Conservation (phyloP, 2,329 filamentous ascomycete species). For the Leptodontidium sp. region DNA sequence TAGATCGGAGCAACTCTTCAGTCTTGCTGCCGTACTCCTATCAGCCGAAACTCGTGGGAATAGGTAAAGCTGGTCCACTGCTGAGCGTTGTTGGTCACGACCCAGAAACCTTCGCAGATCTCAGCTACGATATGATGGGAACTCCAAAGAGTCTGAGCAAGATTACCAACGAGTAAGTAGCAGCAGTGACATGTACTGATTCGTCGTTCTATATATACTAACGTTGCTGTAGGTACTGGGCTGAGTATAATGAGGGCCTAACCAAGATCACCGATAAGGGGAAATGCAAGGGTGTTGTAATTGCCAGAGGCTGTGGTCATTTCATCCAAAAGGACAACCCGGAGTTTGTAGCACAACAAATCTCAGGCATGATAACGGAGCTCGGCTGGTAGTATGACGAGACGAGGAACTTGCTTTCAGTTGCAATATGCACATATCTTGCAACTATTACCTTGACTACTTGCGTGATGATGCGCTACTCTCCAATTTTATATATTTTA, state of each 20-base stretch:
- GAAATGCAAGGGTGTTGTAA: constrained; percentile 41
- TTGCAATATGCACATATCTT: not conserved
- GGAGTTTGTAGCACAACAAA: constrained; percentile 45
- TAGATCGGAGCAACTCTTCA: constrained; percentile 43
- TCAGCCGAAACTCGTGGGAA: constrained; percentile 43
- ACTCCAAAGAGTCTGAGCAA: constrained; percentile 45
- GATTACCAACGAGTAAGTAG: constrained; percentile 46
- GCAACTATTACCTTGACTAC: too few species aligned
- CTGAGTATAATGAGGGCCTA: constrained; percentile 42
- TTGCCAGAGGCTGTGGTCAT: constrained; percentile 46
- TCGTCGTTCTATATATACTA: not conserved
- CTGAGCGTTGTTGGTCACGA: constrained; percentile 46
- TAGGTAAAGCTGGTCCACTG: constrained; percentile 38
- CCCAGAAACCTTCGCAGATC: constrained; percentile 43
- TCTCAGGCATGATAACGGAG: constrained; percentile 49
- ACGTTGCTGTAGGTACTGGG: constrained; percentile 43
- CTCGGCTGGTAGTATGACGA: constrained; percentile 31
- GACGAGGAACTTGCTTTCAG: not conserved
- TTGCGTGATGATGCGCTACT: too few species aligned
- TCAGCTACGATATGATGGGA: constrained; percentile 46
- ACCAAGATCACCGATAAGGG: constrained; percentile 43
- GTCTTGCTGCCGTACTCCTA: constrained; percentile 41
- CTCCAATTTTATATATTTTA: too few species aligned
- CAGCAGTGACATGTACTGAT: not conserved
- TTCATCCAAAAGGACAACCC: constrained; percentile 47